Evolutionary conservation across 768 basidiomycete species (phyloP), one percentile per base, ranked within the genome.

Genomic region (Cyathus striatus): DNA sequence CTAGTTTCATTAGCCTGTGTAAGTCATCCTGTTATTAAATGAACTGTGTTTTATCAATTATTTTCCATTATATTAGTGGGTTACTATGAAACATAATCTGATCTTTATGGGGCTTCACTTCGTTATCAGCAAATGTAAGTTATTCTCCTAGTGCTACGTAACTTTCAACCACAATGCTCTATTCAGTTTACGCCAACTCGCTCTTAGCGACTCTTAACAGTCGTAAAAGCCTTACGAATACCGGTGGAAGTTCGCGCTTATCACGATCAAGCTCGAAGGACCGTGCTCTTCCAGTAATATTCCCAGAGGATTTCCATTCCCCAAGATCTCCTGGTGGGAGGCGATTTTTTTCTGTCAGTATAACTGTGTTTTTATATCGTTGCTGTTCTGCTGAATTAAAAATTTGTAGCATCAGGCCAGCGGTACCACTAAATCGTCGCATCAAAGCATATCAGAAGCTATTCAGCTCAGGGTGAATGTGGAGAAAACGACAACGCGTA

Each of bases 111-210:
- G 35, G 10, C 35, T 37, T 37, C 35, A 37, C 21, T 37, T 37
- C 21, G 35, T 37, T 12, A 37, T 37, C 35, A 37, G 35, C 35
- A 37, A 37, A 37, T 37, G 35, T 37, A 20, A n/a, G 35, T 18
- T 13, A 37, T 20, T 37, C 35, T 18, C 18, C 21, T 13, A 10
- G n/a, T 14, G 35, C 35, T n/a, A 37, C 35, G 35, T 37, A 37
- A 37, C n/a, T 3, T 14, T n/a, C 21, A 37, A 32, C 30, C 13
- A 32, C 4, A 32, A 16, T 12, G 3, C 6, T 14, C 10, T 37
- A 3, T 10, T n/a, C 10, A 37, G 18, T 37, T 3, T 20, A n/a
- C 18, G 10, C 18, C 20, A 7, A 36, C 35, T 37, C 12, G 21
- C 13, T 14, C n/a, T 3, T 10, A n/a, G 14, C 35, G n/a, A 37